Evolutionary conservation across 441 rosid species (phyloP).

Genomic region (Erodium trifolium): DNA sequence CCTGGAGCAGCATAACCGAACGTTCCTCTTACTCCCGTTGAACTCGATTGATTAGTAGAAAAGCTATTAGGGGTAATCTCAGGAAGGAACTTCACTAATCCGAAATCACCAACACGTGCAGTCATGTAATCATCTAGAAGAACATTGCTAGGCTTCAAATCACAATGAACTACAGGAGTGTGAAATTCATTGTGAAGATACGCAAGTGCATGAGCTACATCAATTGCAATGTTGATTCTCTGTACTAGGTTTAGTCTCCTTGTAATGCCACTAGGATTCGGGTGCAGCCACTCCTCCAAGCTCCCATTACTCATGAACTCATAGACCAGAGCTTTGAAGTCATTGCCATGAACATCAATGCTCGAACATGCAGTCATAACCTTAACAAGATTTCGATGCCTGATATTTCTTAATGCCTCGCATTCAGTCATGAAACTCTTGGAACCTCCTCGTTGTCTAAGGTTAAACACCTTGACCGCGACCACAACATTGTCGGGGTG

Average conservation of each 20-base stretch:
- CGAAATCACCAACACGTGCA: constrained; percentile 11
- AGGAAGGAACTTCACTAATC: not conserved
- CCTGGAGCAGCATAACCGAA: constrained; percentile 16
- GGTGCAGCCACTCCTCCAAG: constrained; percentile 8
- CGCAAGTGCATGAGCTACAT: not conserved
- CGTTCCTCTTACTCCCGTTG: not conserved
- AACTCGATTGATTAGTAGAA: not conserved
- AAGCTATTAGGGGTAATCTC: not conserved
- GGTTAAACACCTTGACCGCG: constrained; percentile 16
- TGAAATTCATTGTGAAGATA: constrained; percentile 12
- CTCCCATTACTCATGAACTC: constrained; percentile 17
- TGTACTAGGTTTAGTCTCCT: not conserved
- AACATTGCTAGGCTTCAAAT: constrained; percentile 14
- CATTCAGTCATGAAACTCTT: constrained; percentile 20
- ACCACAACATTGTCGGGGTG: not conserved
- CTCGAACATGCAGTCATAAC: constrained; percentile 15
- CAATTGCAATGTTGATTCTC: constrained; percentile 8
- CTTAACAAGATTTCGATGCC: constrained; percentile 15
- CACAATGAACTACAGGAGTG: not conserved
- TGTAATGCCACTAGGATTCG: accelerated
- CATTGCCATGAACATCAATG: not conserved
- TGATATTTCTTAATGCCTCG: constrained; percentile 3
- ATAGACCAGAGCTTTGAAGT: constrained; percentile 15
- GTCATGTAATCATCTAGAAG: constrained; percentile 9
- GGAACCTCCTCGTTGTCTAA: constrained; percentile 6